Conservation (phyloP, 371 early-diverging fungal species). For the Mortierella sp. region DNA sequence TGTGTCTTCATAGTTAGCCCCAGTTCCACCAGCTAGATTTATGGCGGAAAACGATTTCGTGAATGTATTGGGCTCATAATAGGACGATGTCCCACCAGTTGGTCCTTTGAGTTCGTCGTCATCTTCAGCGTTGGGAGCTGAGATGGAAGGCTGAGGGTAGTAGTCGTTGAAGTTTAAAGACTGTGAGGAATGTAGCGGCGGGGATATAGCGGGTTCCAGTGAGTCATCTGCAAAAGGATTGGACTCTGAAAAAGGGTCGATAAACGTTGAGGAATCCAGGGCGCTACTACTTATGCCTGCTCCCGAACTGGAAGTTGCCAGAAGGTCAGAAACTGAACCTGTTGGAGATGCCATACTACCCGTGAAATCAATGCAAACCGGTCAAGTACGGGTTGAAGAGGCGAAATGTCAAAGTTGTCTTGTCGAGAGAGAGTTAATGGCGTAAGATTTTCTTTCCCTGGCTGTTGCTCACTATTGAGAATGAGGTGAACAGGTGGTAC, state of each 20-base stretch:
- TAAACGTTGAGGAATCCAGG: slow-evolving; percentile 42
- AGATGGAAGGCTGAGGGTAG: slow-evolving; percentile 33
- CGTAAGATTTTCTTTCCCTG: background rate
- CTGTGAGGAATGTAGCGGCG: slow-evolving; percentile 24
- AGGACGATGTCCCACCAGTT: background rate
- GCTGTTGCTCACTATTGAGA: background rate
- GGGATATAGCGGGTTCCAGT: slow-evolving; percentile 14
- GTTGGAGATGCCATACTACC: slow-evolving; percentile 46
- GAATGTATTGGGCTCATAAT: slow-evolving; percentile 16
- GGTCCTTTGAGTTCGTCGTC: slow-evolving; percentile 10
- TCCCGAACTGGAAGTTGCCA: slow-evolving; percentile 21
- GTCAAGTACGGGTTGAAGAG: background rate
- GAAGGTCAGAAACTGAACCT: slow-evolving; percentile 46
- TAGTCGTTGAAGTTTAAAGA: slow-evolving; percentile 48
- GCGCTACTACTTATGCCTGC: slow-evolving; percentile 17
- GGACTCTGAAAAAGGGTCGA: slow-evolving; percentile 54
- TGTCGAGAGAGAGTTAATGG: background rate
- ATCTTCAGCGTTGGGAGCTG: background rate
- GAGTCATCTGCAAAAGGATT: slow-evolving; percentile 54
- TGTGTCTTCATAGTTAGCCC: background rate
- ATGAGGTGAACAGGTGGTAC: background rate
- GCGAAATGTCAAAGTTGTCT: background rate
- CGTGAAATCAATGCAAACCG: background rate
- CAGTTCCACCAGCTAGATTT: slow-evolving; percentile 23
- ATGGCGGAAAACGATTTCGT: slow-evolving; percentile 44